Base-by-base conservation (phyloP, 352 stramenopile species). In the Globisporangium emineosum region DNA sequence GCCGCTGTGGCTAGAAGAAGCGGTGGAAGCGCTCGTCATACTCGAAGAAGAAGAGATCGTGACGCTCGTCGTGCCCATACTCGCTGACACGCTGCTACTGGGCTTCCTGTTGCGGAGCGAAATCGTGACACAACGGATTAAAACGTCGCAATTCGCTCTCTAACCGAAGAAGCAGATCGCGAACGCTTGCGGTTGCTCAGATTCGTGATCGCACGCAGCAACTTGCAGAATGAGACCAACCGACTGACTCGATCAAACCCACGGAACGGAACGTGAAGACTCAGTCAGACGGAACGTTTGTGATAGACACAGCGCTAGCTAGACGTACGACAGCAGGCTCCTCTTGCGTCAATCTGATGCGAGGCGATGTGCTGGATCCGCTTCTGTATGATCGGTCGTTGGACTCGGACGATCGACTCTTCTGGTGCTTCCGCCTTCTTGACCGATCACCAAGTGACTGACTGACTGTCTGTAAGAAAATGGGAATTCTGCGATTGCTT, bases 51-150 rank as follows among this genome's bases (percentile, higher is more conserved):
- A 59, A 37, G 59, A 55, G 45, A 64, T 64, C n/a, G 58, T 50
- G 29, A 64, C 58, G 58, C 58, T 57, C 40, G 40, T 53, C 7
- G 49, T 57, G n/a, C 49, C 35, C 60, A 65, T 65, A 40, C 35
- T 60, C 23, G 37, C 42, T 21, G 30, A 12, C 30, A 42, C 43
- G 43, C 42, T 66, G 51, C 35, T 61, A 10, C n/a, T 66, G 19
- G 53, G 40, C 32, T 55, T 67, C 32, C 62, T 55, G 15, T 57
- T 64, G 42, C 51, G 60, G 29, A 66, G 60, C 60, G 60, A 61
- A 66, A 66, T 66, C 10, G 51, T 66, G 60, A n/a, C 32, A n/a
- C n/a, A n/a, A n/a, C n/a, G n/a, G n/a, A n/a, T 43, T 17, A 47
- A n/a, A 50, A 47, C 21, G 0, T 21, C 45, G 45, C 45, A 25